A percentile compares a stretch with the other conserved stretches of the same genome.
phyloP scores from a whole-genome alignment of 441 rosid genomes.

The Bocquillonia castaneifolia region DNA sequence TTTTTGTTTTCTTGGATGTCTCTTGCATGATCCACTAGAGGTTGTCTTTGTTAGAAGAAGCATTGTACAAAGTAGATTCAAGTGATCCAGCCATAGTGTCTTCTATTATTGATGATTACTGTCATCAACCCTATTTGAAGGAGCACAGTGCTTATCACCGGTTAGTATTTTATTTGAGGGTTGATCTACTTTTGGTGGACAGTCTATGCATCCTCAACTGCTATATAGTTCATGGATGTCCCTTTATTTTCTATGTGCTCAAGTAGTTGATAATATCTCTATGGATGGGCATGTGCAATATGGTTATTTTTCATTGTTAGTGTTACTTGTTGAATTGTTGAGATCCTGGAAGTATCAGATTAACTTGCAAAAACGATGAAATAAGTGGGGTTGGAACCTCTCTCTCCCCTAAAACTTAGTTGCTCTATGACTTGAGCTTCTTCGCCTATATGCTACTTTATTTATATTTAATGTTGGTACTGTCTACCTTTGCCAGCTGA shows the following conservation, averaged over 20 bases:
- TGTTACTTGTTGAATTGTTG: too few species aligned
- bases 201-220: too few species aligned
- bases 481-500: too few species aligned
- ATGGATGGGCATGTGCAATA: not conserved
- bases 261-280: not conserved
- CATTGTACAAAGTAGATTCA: slow-evolving; percentile 43
- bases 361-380: too few species aligned
- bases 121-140: slow-evolving; percentile 55
- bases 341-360: too few species aligned
- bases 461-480: too few species aligned
- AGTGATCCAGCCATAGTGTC: slow-evolving; percentile 48
- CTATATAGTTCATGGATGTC: not conserved
- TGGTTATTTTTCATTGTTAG: not conserved
- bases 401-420: too few species aligned
- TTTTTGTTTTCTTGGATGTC: not conserved
- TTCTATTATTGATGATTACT: slow-evolving; percentile 49
- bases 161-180: slow-evolving; percentile 36
- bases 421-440: too few species aligned
- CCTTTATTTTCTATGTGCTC: not conserved
- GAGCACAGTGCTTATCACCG: slow-evolving; percentile 54
- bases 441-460: too few species aligned
- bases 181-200: too few species aligned
- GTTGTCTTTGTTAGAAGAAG: slow-evolving; percentile 57
- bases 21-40: slow-evolving; percentile 43
- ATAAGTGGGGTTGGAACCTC: too few species aligned